Base-by-base conservation (phyloP, 768 basidiomycete species). In the Pulveroboletus ravenelii region DNA sequence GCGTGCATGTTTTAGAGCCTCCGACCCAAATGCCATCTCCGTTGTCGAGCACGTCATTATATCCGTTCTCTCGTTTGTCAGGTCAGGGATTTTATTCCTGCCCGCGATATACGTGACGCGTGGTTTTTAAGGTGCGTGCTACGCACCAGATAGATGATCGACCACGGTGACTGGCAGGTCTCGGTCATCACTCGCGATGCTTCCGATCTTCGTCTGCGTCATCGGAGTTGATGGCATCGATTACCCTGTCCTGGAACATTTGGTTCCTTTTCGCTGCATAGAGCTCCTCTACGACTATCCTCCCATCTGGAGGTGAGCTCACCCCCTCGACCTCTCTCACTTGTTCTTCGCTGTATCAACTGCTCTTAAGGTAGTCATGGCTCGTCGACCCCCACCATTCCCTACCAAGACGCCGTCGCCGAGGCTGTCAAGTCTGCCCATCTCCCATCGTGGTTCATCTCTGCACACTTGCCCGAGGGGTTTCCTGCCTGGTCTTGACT, bases 31-130 rank as follows among this genome's bases (percentile, higher is more conserved):
- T 62, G 92, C 93, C 47, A 85, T 86, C 45, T 92, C 89, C 10
- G 93, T 94, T 38, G 92, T 91, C 40, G 93, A 94, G 70, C 89
- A 92, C 67, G 90, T 90, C 52, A 69, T 91, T 50, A 93, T 93
- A 90, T 85, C 82, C 67, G 94, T 95, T 58, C 82, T 95, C 44
- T 73, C 89, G 35, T 84, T 94, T 49, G 91, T 95, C 63, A 82
- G 12, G 30, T 95, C 25, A 27, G 91, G 65, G 95, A 95, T 81
- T 93, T 87, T 60, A 75, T 85, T 23, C 87, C 87, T 20, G 89
- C 87, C 9, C 91, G 93, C 67, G 89, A 93, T 78, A 81, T 83
- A 59, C 56, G 72, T 34, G 40, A 23, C 25, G 7, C 5, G 30
- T 38, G 1, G 7, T 17, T 46, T 13, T 37, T 52, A 18, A 54